These are phyloP conservation scores for Curvularia eragrostidis DNA, from an alignment of 2,329 filamentous ascomycete species.

Conservation along the genomic window DNA sequence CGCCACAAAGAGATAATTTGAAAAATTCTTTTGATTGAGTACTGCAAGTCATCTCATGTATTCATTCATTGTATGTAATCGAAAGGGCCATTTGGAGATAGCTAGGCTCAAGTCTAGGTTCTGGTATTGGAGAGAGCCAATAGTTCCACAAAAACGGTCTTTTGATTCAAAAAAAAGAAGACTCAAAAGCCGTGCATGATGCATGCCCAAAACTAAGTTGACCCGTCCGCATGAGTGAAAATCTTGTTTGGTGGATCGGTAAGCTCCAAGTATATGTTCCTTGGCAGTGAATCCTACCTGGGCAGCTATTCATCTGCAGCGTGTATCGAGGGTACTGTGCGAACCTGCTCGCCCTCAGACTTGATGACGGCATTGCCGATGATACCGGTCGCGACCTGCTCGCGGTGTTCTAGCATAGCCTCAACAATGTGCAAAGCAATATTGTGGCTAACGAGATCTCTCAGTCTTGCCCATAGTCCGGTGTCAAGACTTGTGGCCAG, in stretches of 20 bases:
- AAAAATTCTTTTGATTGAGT: not conserved
- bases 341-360: not conserved
- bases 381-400: slow-evolving; percentile 9
- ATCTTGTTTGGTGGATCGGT: not conserved
- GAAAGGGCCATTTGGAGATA: not conserved
- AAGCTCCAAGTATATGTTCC: not conserved
- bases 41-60: not conserved
- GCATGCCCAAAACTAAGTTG: not conserved
- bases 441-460: not conserved
- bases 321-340: not conserved
- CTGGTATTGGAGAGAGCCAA: not conserved
- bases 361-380: slow-evolving; percentile 3
- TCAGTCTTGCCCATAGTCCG: not conserved
- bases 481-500: not conserved
- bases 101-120: not conserved
- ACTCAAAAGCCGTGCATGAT: not conserved
- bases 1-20: not conserved
- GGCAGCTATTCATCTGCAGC: not conserved
- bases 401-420: slow-evolving; percentile 10
- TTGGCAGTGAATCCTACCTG: not conserved
- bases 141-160: not conserved
- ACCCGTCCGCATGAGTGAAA: not conserved
- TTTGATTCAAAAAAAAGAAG: not conserved
- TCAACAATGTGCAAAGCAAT: slow-evolving; percentile 14
- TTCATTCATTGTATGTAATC: not conserved